These are phyloP conservation scores for Ophiostoma quercus DNA, from an alignment of 2,329 filamentous ascomycete species.

Conservation along the genomic window DNA sequence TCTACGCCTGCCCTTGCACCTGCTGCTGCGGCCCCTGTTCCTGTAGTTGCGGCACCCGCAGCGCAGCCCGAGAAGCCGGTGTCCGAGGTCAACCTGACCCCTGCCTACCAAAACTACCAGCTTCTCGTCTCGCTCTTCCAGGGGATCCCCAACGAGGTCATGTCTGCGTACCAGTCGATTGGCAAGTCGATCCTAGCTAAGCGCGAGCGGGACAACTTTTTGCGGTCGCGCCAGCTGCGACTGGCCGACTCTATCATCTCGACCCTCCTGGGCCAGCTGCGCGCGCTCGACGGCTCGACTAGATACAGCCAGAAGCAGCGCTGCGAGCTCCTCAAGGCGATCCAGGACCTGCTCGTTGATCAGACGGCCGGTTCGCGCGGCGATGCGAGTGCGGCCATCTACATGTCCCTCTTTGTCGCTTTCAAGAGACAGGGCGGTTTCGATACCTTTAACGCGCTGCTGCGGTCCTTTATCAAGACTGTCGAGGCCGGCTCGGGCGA, in stretches of 20 bases:
- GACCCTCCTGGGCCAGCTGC: slow-evolving; percentile 63
- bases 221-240: slow-evolving; percentile 49
- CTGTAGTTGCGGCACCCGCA: neutral
- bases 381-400: slow-evolving; percentile 41
- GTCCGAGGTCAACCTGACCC: slow-evolving; percentile 38
- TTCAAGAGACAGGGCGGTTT: slow-evolving; percentile 82
- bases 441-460: slow-evolving; percentile 64
- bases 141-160: slow-evolving; percentile 72
- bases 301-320: slow-evolving; percentile 71
- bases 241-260: slow-evolving; percentile 64
- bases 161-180: slow-evolving; percentile 77
- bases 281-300: slow-evolving; percentile 43
- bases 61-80: slow-evolving; percentile 37
- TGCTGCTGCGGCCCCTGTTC: neutral
- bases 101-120: slow-evolving; percentile 66
- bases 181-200: slow-evolving; percentile 76
- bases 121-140: slow-evolving; percentile 71
- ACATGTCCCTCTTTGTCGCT: slow-evolving; percentile 74
- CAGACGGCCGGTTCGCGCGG: slow-evolving; percentile 46
- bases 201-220: slow-evolving; percentile 61
- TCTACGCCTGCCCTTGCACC: neutral
- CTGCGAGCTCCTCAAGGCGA: slow-evolving; percentile 71
- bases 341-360: slow-evolving; percentile 76
- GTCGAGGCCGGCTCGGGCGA: slow-evolving; percentile 37
- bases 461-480: slow-evolving; percentile 59